Conservation (phyloP, 2,329 filamentous ascomycete species). For the Venturiaceae sp. region DNA sequence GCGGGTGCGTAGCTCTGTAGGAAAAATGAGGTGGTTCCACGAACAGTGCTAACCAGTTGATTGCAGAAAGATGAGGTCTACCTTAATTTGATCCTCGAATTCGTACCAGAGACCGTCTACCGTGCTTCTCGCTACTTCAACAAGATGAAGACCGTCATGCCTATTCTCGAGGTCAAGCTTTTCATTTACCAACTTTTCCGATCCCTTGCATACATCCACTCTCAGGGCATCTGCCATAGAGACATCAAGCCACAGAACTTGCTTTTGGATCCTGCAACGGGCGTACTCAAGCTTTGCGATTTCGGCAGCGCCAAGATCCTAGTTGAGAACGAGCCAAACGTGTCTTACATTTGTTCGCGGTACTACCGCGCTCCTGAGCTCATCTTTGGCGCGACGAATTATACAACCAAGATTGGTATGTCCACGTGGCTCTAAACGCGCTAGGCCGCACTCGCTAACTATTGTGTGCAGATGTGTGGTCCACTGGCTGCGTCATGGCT, state of each 20-base stretch:
- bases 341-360: constrained; percentile 98
- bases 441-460: neutral
- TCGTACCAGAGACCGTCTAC: constrained; percentile 96
- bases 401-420: constrained; percentile 99
- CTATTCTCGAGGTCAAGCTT: constrained; percentile 95
- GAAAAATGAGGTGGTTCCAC: neutral
- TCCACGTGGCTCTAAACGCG: constrained; percentile 9
- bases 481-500: constrained; percentile 97
- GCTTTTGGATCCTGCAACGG: constrained; percentile 80
- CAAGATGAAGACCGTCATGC: constrained; percentile 99
- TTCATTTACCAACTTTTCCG: constrained; percentile 99
- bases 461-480: constrained; percentile 76
- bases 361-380: constrained; percentile 98
- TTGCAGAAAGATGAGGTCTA: constrained; percentile 83
- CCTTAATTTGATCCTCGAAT: constrained; percentile 95
- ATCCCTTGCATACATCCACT: constrained; percentile 96
- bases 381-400: constrained; percentile 98
- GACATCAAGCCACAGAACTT: constrained; percentile 99
- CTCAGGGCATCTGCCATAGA: constrained; percentile 95
- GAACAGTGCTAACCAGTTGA: constrained; percentile 9
- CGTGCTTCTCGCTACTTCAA: constrained; percentile 97
- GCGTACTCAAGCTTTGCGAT: constrained; percentile 94
- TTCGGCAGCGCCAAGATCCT: constrained; percentile 98
- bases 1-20: constrained; percentile 53
- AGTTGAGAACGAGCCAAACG: constrained; percentile 97